These are phyloP conservation scores for Globisporangium rhizosaccharum DNA, from an alignment of 352 stramenopile genomes.

Conservation along the genomic window DNA sequence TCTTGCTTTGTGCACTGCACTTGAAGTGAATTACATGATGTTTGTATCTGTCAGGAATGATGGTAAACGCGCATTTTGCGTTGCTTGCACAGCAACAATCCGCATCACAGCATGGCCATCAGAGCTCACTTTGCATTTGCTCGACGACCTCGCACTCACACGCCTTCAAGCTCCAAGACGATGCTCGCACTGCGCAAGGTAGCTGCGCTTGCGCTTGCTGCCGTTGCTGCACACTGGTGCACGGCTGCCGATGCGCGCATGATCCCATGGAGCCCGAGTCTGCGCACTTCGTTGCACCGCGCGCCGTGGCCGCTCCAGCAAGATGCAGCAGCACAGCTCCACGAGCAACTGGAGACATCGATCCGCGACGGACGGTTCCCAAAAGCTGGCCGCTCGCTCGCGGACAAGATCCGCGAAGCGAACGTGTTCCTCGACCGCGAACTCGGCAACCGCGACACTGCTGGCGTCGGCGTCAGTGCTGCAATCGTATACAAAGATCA, in stretches of 20 bases:
- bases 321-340: slow-evolving; percentile 6
- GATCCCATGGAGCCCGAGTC: slow-evolving; percentile 6
- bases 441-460: slow-evolving; percentile 23
- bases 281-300: slow-evolving; percentile 15
- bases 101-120: too few relatives aligned
- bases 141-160: neutral
- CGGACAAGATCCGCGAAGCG: slow-evolving; percentile 39
- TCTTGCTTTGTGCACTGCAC: too few relatives aligned
- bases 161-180: neutral
- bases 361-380: slow-evolving; percentile 31
- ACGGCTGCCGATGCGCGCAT: slow-evolving; percentile 2
- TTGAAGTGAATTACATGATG: too few relatives aligned
- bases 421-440: slow-evolving; percentile 38
- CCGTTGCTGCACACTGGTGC: neutral
- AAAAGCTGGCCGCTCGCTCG: slow-evolving; percentile 22
- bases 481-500: slow-evolving; percentile 51
- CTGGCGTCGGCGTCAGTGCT: slow-evolving; percentile 36
- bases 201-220: neutral
- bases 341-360: slow-evolving; percentile 28
- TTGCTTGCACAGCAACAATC: too few relatives aligned
- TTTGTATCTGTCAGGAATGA: too few relatives aligned
- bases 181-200: neutral
- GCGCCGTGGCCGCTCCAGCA: slow-evolving; percentile 3
- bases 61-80: too few relatives aligned
- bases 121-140: neutral